These are phyloP conservation scores for Hyphodiscus hymeniophilus DNA, from an alignment of 495 filamentous ascomycete genomes.

Conservation along the genomic window DNA sequence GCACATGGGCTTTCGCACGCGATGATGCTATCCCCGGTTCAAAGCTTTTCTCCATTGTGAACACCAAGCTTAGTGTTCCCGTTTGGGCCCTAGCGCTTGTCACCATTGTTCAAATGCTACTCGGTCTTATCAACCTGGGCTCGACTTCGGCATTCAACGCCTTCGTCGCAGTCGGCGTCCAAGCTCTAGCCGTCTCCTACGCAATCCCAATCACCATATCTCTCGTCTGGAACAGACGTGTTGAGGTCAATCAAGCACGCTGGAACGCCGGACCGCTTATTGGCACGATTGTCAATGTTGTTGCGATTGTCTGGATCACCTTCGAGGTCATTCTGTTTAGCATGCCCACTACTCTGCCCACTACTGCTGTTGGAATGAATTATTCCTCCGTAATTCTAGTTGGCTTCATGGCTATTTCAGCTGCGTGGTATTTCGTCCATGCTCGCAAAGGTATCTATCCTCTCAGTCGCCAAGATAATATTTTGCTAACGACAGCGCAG, in stretches of 20 bases:
- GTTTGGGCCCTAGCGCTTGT: conserved; percentile 36
- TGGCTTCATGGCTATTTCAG: conserved; percentile 33
- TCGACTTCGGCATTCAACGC: conserved; percentile 39
- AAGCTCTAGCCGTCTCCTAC: conserved; percentile 44
- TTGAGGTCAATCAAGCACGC: conserved; percentile 14
- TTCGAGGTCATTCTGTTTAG: conserved; percentile 24
- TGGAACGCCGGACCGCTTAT: conserved; percentile 20
- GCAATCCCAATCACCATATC: conserved; percentile 37
- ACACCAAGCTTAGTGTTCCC: conserved; percentile 35
- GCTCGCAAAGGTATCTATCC: conserved; percentile 34
- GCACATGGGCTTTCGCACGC: conserved; percentile 41
- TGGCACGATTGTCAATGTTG: conserved; percentile 20
- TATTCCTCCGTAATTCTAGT: conserved; percentile 29
- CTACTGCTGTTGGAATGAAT: conserved; percentile 36
- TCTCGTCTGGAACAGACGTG: conserved; percentile 28
- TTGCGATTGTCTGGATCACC: conserved; percentile 19
- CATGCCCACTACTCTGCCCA: conserved; percentile 30
- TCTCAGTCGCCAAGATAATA: no score
- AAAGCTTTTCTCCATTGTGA: conserved; percentile 25
- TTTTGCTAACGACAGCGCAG: no score
- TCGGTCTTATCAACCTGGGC: conserved; percentile 46
- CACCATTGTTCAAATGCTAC: conserved; percentile 29
- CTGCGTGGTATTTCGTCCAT: conserved; percentile 37
- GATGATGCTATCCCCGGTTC: conserved; percentile 34
- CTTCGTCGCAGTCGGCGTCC: conserved; percentile 38